These are phyloP conservation scores for Hymenoscyphus fructigenus DNA, from an alignment of 2,329 filamentous ascomycete genomes.

Conservation along the genomic window DNA sequence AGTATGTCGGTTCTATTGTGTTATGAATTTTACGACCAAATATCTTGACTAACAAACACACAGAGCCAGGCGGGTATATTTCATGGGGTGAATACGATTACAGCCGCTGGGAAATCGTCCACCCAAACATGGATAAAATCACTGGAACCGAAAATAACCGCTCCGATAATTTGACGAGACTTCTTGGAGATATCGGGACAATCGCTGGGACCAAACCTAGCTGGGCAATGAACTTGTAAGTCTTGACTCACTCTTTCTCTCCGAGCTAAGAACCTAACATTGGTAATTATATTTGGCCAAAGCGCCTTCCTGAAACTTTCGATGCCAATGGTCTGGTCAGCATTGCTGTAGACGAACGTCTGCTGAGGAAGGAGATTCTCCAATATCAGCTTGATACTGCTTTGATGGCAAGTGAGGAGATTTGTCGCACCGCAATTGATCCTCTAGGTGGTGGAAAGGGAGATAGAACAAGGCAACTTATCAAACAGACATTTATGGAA, in stretches of 20 bases:
- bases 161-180: too few species aligned
- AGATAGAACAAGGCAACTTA: not conserved
- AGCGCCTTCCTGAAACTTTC: too few species aligned
- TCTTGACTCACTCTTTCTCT: not conserved
- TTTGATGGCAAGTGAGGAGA: not conserved
- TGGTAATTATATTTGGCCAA: too few species aligned
- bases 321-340: too few species aligned
- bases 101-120: not conserved
- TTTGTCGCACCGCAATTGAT: not conserved
- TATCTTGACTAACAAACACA: not conserved
- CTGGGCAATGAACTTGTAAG: conserved; percentile 1
- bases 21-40: too few species aligned
- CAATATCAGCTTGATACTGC: not conserved
- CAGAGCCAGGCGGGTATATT: conserved; percentile 2
- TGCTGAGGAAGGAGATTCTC: not conserved
- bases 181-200: not conserved
- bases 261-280: too few species aligned
- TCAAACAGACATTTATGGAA: not conserved
- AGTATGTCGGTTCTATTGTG: not conserved
- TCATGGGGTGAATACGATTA: conserved; percentile 5
- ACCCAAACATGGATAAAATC: too few species aligned
- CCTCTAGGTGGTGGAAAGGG: not conserved
- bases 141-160: too few species aligned
- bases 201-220: not conserved
- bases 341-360: not conserved